These are phyloP conservation scores for Geosmithia putterillii DNA, from an alignment of 2,329 filamentous ascomycete genomes.

Conservation along the genomic window DNA sequence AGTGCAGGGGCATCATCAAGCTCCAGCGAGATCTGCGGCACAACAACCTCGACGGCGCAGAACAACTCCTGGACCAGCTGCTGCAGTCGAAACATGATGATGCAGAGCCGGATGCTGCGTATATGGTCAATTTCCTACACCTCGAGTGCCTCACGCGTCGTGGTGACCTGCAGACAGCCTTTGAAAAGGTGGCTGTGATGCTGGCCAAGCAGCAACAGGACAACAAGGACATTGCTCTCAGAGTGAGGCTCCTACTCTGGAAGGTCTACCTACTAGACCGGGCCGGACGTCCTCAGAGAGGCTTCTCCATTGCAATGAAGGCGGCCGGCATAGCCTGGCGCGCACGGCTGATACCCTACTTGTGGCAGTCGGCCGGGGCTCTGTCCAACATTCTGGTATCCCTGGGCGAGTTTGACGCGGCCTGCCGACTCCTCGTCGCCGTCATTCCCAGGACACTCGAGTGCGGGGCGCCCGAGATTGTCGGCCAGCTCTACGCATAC, in stretches of 20 bases:
- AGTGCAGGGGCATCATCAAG: conserved; percentile 54
- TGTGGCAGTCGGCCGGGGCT: conserved; percentile 62
- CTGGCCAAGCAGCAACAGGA: conserved; percentile 28
- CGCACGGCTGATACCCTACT: conserved; percentile 50
- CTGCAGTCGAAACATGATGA: conserved; percentile 38
- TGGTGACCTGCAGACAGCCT: conserved; percentile 33
- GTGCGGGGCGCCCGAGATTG: conserved; percentile 48
- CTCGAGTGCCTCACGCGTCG: conserved; percentile 37
- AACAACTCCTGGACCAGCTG: conserved; percentile 36
- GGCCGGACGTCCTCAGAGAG: conserved; percentile 57
- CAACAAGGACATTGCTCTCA: conserved; percentile 45
- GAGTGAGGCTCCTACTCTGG: conserved; percentile 57
- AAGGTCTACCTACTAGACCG: conserved; percentile 61
- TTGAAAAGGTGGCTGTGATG: conserved; percentile 32
- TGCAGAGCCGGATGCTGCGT: conserved; percentile 38
- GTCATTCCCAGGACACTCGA: conserved; percentile 69
- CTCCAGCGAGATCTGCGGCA: conserved; percentile 49
- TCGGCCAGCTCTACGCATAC: conserved; percentile 54
- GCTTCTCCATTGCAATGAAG: conserved; percentile 64
- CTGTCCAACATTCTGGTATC: conserved; percentile 58
- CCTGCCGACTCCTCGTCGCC: conserved; percentile 50
- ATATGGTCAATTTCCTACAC: conserved; percentile 37
- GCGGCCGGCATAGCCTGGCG: conserved; percentile 64
- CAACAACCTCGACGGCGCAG: conserved; percentile 37
- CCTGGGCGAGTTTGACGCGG: conserved; percentile 58